Conservation (phyloP, 1,139 yeast genomes). For the Pichia sp. region DNA sequence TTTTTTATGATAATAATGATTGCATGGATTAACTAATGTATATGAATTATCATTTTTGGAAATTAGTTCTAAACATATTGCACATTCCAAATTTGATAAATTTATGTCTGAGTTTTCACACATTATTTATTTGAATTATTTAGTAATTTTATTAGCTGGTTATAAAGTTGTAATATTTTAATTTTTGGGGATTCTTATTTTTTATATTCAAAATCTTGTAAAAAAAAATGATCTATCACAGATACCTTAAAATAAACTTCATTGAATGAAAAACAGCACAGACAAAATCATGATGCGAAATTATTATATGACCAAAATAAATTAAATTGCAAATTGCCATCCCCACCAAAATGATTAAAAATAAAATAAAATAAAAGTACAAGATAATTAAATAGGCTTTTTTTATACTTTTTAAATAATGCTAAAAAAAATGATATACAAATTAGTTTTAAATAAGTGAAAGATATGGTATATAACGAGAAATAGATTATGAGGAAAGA, state of each 20-base stretch:
- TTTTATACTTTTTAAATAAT: neutral
- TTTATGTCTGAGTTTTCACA: neutral
- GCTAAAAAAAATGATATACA: neutral
- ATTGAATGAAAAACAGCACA: neutral
- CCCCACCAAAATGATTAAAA: too few species aligned
- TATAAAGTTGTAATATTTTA: too few species aligned
- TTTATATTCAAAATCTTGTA: neutral
- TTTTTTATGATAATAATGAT: conserved; percentile 13
- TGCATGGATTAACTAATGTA: conserved; percentile 13
- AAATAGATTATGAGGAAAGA: too few species aligned
- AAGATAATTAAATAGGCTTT: neutral
- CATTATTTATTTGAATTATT: neutral
- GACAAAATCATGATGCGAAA: neutral
- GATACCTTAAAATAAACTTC: neutral
- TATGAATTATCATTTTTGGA: neutral
- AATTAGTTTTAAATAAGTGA: neutral
- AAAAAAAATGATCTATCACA: neutral
- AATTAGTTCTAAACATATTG: conserved; percentile 14
- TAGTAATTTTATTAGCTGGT: too few species aligned
- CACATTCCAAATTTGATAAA: conserved; percentile 5
- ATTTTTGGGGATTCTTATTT: too few species aligned
- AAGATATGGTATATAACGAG: neutral
- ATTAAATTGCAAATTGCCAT: too few species aligned
- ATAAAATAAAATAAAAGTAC: too few species aligned
- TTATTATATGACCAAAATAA: too few species aligned